phyloP scores from a whole-genome alignment of 176 grass and related monocot species.

The Saccharum officinarum region DNA sequence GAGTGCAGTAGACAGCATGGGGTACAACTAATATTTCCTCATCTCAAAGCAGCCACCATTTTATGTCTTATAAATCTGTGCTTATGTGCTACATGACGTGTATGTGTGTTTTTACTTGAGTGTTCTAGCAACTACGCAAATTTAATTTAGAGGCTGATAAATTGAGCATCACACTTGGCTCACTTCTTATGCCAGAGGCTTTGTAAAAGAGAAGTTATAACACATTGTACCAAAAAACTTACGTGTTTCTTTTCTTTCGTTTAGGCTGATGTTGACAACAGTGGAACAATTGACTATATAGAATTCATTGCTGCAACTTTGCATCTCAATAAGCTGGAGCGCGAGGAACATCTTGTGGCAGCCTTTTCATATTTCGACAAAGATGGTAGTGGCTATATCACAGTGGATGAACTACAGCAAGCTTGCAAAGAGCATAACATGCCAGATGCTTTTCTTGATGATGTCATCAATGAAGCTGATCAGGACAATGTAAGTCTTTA shows the following conservation, averaged over 20 bases:
- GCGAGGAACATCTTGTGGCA: conserved; percentile 92
- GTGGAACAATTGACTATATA: conserved; percentile 91
- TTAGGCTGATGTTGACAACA: conserved; percentile 97
- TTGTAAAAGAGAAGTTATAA: not conserved
- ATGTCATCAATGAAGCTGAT: conserved; percentile 94
- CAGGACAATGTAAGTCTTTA: conserved; percentile 95
- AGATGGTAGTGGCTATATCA: conserved; percentile 97
- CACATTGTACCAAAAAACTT: conserved; percentile 17
- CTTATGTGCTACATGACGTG: not conserved
- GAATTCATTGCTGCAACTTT: conserved; percentile 99
- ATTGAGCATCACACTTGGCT: not conserved
- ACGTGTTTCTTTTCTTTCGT: conserved; percentile 32
- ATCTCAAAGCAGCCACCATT: not conserved
- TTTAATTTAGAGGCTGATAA: conserved; percentile 26
- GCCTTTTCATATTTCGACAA: conserved; percentile 99
- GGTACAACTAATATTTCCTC: not conserved
- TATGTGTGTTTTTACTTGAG: not conserved
- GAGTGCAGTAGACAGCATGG: not conserved
- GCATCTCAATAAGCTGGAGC: conserved; percentile 97
- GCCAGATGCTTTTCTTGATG: conserved; percentile 95
- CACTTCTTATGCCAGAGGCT: conserved; percentile 18
- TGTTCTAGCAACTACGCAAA: conserved; percentile 1
- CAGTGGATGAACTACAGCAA: conserved; percentile 95
- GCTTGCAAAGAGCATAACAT: conserved; percentile 97
- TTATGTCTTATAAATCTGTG: not conserved